Percentiles rank a stretch among this genome's conserved stretches.
phyloP scores from a whole-genome alignment of 1,284 basidiomycete species.

The Trametes versicolor region DNA sequence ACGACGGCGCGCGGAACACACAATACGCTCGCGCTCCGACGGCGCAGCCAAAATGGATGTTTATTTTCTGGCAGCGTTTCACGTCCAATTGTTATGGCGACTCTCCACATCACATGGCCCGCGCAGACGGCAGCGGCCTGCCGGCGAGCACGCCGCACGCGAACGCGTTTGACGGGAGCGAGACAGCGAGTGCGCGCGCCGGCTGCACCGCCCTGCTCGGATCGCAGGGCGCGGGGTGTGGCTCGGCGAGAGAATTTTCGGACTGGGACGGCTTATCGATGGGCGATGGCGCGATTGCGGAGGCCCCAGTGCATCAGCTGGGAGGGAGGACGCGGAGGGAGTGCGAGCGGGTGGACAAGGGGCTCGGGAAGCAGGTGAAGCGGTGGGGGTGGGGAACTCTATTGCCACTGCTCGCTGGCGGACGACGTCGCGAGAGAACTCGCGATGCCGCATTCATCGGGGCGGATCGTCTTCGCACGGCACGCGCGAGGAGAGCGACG shows the following conservation, averaged over 20 bases:
- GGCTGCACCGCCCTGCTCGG: constrained; percentile 11
- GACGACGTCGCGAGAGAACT: not conserved
- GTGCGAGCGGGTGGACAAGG: constrained; percentile 6
- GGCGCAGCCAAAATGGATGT: not conserved
- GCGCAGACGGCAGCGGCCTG: not conserved
- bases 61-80: not conserved
- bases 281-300: constrained; percentile 14
- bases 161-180: constrained; percentile 1
- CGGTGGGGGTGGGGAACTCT: constrained; percentile 1
- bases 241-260: not conserved
- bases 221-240: constrained; percentile 8
- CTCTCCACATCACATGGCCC: not conserved
- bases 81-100: constrained; percentile 13
- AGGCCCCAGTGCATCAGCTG: not conserved
- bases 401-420: not conserved
- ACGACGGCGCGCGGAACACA: not conserved
- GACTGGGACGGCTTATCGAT: constrained; percentile 21
- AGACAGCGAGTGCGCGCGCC: constrained; percentile 9
- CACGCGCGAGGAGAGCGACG: constrained; percentile 6
- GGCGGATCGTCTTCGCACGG: constrained; percentile 18
- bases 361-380: constrained; percentile 6
- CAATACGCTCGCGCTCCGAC: not conserved
- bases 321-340: not conserved
- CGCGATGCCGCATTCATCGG: constrained; percentile 17
- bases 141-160: not conserved